phyloP scores from a whole-genome alignment of 805 yeast species.

The Pichia sporocuriosa region DNA sequence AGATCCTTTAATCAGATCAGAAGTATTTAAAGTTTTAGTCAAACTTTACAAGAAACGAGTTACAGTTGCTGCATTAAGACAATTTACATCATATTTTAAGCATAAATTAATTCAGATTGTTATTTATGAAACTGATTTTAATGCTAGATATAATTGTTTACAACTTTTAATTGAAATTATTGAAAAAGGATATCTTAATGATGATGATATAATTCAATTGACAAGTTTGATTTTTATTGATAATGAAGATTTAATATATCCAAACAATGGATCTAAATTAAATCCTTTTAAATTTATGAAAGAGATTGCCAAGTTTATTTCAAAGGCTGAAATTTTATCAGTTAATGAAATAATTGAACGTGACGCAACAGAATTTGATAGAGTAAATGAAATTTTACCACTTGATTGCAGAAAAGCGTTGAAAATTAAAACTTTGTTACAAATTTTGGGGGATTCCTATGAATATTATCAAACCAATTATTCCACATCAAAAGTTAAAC shows the following conservation, averaged over 20 bases:
- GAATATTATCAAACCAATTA: constrained; percentile 20
- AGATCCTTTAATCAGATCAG: constrained; percentile 51
- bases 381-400: constrained; percentile 15
- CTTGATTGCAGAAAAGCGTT: constrained; percentile 27
- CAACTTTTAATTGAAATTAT: constrained; percentile 48
- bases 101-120: constrained; percentile 60
- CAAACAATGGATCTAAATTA: constrained; percentile 19
- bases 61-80: constrained; percentile 60
- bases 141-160: constrained; percentile 47
- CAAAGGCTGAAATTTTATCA: constrained; percentile 36
- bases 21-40: constrained; percentile 51
- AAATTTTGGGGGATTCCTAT: constrained; percentile 27
- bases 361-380: constrained; percentile 28
- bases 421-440: constrained; percentile 24
- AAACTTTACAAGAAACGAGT: constrained; percentile 39
- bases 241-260: constrained; percentile 21
- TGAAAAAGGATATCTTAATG: constrained; percentile 57
- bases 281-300: constrained; percentile 27
- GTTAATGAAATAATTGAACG: constrained; percentile 33
- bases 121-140: constrained; percentile 45
- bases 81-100: constrained; percentile 71
- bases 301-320: constrained; percentile 52
- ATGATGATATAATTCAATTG: constrained; percentile 42
- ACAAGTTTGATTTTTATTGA: constrained; percentile 34
- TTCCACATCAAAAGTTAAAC: constrained; percentile 9